Evolutionary conservation across 441 rosid genomes (phyloP).

Genomic region (Populus trichocarpa): DNA sequence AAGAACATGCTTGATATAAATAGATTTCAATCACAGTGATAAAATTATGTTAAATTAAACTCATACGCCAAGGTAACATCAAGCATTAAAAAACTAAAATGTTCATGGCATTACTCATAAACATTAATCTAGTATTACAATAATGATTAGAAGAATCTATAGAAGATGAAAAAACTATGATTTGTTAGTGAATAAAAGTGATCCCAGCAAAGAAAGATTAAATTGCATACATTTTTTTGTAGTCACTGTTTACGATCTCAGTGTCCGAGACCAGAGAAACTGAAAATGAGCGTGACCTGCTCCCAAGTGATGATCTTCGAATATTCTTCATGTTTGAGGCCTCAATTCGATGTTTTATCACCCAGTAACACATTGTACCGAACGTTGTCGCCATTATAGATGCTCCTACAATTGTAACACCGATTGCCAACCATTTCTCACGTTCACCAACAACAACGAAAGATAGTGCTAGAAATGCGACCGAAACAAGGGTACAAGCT

Average conservation of each 20-base stretch:
- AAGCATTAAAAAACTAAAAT: too few species aligned
- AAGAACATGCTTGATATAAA: too few species aligned
- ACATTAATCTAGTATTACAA: not conserved
- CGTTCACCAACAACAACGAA: conserved; percentile 70
- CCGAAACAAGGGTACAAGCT: conserved; percentile 76
- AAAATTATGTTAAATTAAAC: too few species aligned
- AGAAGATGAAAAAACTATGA: not conserved
- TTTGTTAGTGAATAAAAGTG: not conserved
- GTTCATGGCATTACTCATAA: too few species aligned
- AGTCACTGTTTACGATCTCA: conserved; percentile 65
- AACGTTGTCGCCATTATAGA: conserved; percentile 72
- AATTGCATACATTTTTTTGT: conserved; percentile 86
- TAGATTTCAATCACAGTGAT: not conserved
- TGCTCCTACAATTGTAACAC: conserved; percentile 74
- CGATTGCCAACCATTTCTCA: conserved; percentile 65
- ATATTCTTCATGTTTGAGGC: conserved; percentile 64
- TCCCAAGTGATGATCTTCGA: conserved; percentile 53
- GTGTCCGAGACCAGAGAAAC: conserved; percentile 58
- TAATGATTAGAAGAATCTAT: not conserved
- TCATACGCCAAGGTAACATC: too few species aligned
- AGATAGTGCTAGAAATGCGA: conserved; percentile 70
- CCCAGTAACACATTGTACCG: conserved; percentile 90
- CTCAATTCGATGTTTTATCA: conserved; percentile 72
- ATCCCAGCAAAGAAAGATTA: conserved; percentile 13
- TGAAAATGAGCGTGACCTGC: conserved; percentile 58